Percentiles rank a stretch among this genome's conserved stretches.
Evolutionary conservation across 1,284 basidiomycete species (phyloP).

Genomic region (Volvariella volvacea): DNA sequence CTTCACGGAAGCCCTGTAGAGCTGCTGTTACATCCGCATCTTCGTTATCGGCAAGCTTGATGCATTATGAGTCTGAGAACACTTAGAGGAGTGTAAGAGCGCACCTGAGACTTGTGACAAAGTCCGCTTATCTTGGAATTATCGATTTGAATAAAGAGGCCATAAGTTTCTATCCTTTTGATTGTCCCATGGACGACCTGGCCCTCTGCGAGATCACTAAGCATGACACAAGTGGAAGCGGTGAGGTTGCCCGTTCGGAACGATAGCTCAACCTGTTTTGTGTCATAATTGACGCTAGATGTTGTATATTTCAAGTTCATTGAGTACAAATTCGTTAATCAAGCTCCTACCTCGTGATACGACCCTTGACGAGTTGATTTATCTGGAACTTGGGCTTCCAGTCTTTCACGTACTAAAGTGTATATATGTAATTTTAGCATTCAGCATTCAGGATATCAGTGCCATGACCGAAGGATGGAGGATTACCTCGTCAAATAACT

Average conservation of each 20-base stretch:
- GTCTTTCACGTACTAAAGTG: constrained; percentile 81
- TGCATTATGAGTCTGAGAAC: constrained; percentile 2
- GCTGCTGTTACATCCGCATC: constrained; percentile 74
- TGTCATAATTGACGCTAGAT: constrained; percentile 56
- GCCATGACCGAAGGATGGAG: not conserved
- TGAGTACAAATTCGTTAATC: constrained; percentile 4
- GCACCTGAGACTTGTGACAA: constrained; percentile 89
- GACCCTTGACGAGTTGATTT: constrained; percentile 84
- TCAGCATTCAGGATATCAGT: constrained; percentile 9
- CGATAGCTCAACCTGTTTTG: constrained; percentile 83
- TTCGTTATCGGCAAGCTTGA: constrained; percentile 78
- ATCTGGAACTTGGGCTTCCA: constrained; percentile 83
- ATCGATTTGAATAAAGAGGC: constrained; percentile 87
- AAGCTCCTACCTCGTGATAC: constrained; percentile 61
- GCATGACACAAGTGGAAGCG: constrained; percentile 32
- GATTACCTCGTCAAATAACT: constrained; percentile 84
- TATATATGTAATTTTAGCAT: no score
- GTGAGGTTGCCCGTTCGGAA: constrained; percentile 60
- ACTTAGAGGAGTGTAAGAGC: constrained; percentile 13
- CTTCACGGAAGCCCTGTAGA: constrained; percentile 78
- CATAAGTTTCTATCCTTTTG: constrained; percentile 81
- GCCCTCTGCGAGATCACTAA: constrained; percentile 63
- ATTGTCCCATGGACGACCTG: constrained; percentile 74
- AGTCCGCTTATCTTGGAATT: constrained; percentile 82
- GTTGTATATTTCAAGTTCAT: constrained; percentile 9